Base-by-base conservation (phyloP, 2,329 filamentous ascomycete species). In the Phyllosticta citriasiana region DNA sequence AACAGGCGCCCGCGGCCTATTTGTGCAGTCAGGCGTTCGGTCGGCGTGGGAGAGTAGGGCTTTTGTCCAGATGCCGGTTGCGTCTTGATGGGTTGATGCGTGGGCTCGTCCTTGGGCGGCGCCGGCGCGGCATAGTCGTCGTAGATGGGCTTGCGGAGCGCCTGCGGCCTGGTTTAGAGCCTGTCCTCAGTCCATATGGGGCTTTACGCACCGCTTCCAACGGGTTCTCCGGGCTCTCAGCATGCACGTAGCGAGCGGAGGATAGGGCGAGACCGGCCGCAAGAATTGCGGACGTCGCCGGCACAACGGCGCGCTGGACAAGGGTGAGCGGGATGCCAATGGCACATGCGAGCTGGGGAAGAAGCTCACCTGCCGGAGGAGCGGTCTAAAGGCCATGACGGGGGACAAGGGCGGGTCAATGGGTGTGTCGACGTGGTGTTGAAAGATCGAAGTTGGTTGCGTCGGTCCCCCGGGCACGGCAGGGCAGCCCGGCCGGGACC, bases 21-120 rank as follows among this genome's bases (percentile, higher is more conserved):
- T 73, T 97, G 86, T 35, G 81, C 82, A 63, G 94, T 91, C 47
- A 99, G 84, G 57, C 91, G 88, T 76, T 96, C 92, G 66, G 94
- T 97, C 14, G 91, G 91, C 24, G 91, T 91, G 14, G 90, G 89
- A 57, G 67, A 69, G 65, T 73, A 72, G 53, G 67, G 57, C 33
- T 66, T 68, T n/a, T 70, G 70, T 51, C 68, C 70, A 55, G 72
- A 69, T 14, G 19, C 19, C 19, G 40, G 40, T 16, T n/a, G 14
- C 40, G 40, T 47, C 40, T 47, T 47, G 14, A 47, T 4, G 14
- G 40, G 40, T n/a, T 47, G 40, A 3, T 47, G 40, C 19, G 71
- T 64, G 65, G 75, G 70, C 33, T 33, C 19, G 53, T 53, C 52
- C 57, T 59, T 57, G 16, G 73, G 72, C 57, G 73, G 73, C 69